These are phyloP conservation scores for Fraxinus floribunda DNA, from an alignment of 305 asterid species.

Conservation along the genomic window DNA sequence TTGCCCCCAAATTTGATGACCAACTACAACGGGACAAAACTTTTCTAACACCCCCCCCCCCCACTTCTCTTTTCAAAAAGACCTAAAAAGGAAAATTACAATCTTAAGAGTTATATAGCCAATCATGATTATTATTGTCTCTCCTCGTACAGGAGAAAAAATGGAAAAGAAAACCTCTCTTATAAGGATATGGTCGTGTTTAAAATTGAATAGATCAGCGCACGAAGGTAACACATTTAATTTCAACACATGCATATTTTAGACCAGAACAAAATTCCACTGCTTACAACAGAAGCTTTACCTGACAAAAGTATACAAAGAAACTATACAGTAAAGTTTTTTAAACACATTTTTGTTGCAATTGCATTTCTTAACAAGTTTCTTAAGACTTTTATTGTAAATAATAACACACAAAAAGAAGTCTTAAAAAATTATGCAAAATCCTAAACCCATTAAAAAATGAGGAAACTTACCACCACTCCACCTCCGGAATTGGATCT, in stretches of 20 bases:
- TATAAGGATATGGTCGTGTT: background rate
- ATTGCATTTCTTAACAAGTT: background rate
- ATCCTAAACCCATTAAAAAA: slow-evolving; percentile 10
- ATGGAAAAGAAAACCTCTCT: background rate
- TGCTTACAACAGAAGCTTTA: background rate
- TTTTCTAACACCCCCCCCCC: background rate
- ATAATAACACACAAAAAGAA: background rate
- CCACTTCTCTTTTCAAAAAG: background rate
- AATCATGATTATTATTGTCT: background rate
- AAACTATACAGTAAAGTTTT: background rate
- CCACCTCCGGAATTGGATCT: slow-evolving; percentile 88
- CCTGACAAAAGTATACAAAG: background rate
- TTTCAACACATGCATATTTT: background rate
- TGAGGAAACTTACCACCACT: slow-evolving; percentile 85
- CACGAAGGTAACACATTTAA: background rate
- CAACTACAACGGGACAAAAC: background rate
- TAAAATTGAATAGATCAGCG: background rate
- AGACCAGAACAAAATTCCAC: background rate
- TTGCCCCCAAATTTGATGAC: background rate
- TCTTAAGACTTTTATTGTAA: background rate
- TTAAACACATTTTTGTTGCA: background rate
- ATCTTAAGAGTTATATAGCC: background rate
- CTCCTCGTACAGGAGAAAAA: background rate
- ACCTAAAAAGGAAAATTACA: background rate
- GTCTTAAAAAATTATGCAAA: slow-evolving; percentile 3